phyloP scores from a whole-genome alignment of 1,139 yeast species.

The Geotrichum candidum region DNA sequence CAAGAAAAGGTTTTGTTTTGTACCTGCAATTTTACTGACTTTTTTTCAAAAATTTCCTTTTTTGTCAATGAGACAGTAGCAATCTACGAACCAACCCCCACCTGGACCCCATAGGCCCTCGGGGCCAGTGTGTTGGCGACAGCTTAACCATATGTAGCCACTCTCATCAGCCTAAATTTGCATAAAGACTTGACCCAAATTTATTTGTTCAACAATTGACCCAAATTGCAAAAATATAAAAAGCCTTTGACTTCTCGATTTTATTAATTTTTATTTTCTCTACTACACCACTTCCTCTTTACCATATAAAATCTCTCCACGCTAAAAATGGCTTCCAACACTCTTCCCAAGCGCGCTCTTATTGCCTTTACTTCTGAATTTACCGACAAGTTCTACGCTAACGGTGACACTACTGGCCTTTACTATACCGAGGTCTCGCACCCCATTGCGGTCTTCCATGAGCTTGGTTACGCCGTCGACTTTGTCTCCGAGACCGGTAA shows the following conservation, averaged over 20 bases:
- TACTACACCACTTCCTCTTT: neutral
- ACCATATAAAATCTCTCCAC: neutral
- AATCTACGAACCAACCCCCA: neutral
- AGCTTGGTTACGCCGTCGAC: slow-evolving; percentile 47
- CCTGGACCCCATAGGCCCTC: neutral
- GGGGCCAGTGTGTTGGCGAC: neutral
- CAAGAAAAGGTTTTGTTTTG: neutral
- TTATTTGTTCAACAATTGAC: neutral
- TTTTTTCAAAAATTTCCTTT: neutral
- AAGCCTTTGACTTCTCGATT: neutral
- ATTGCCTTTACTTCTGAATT: slow-evolving; percentile 47
- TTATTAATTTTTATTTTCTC: neutral
- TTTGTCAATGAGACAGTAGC: neutral
- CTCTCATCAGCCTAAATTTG: neutral
- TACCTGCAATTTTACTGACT: neutral
- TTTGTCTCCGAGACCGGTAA: slow-evolving; percentile 55
- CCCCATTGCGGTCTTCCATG: slow-evolving; percentile 45
- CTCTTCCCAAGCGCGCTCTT: slow-evolving; percentile 37
- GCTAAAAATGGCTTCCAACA: neutral
- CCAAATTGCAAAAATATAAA: neutral
- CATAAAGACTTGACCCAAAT: neutral
- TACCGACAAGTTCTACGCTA: slow-evolving; percentile 46
- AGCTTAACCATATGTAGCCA: neutral
- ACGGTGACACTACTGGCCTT: slow-evolving; percentile 53
- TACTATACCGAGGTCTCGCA: slow-evolving; percentile 53